These are phyloP conservation scores for Tilletia indica DNA, from an alignment of 1,284 basidiomycete species.

Conservation along the genomic window DNA sequence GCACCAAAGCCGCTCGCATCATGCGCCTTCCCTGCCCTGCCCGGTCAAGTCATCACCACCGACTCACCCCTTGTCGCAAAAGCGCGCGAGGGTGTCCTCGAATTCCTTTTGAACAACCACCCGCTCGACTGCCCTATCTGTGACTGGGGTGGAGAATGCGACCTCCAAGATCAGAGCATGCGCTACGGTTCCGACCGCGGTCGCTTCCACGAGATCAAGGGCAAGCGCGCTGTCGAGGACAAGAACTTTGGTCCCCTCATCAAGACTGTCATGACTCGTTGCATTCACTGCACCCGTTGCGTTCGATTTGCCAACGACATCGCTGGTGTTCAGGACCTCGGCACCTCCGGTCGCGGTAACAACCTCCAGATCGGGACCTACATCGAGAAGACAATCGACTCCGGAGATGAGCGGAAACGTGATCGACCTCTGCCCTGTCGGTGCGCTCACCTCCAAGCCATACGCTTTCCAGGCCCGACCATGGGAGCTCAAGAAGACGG, in stretches of 20 bases:
- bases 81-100: constrained; percentile 90
- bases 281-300: constrained; percentile 99
- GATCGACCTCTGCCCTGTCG: constrained; percentile 90
- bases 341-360: constrained; percentile 94
- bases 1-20: constrained; percentile 79
- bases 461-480: constrained; percentile 95
- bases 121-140: constrained; percentile 98
- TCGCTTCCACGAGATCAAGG: constrained; percentile 95
- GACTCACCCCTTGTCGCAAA: constrained; percentile 93
- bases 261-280: constrained; percentile 99
- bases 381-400: constrained; percentile 94
- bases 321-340: constrained; percentile 94
- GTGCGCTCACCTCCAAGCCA: constrained; percentile 95
- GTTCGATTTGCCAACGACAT: constrained; percentile 99
- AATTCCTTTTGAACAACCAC: constrained; percentile 95
- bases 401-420: constrained; percentile 97
- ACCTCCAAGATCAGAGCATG: constrained; percentile 99
- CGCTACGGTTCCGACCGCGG: constrained; percentile 95
- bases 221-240: constrained; percentile 97
- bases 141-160: constrained; percentile 80
- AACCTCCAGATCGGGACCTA: constrained; percentile 99
- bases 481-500: constrained; percentile 98
- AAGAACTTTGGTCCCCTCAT: constrained; percentile 97
- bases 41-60: constrained; percentile 91
- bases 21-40: constrained; percentile 96